Evolutionary conservation across 768 basidiomycete genomes (phyloP).

Genomic region (Tulasnella sp.): DNA sequence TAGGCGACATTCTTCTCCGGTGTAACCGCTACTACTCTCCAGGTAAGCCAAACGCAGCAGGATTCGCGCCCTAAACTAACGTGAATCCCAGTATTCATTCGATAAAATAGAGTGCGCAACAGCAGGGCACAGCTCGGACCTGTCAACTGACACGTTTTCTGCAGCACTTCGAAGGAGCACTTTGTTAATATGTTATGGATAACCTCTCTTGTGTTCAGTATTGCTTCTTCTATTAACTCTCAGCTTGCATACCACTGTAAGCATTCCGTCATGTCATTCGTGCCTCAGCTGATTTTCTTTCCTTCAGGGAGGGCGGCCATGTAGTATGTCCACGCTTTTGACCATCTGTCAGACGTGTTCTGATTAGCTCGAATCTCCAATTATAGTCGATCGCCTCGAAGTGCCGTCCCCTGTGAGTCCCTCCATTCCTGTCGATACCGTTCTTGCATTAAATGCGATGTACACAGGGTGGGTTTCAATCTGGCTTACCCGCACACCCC

Average conservation of each 20-base stretch:
- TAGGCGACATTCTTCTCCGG: background rate
- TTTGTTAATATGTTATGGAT: conserved; percentile 17
- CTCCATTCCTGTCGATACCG: background rate
- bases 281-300: background rate
- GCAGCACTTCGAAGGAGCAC: background rate
- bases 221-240: conserved; percentile 18
- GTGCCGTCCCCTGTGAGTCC: conserved; percentile 10
- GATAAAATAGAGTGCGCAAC: background rate
- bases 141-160: background rate
- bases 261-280: background rate
- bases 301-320: conserved; percentile 13
- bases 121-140: background rate
- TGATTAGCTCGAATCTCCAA: background rate
- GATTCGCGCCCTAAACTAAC: background rate
- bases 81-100: background rate
- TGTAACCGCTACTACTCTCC: background rate
- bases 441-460: background rate
- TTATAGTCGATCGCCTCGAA: conserved; percentile 13
- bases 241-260: conserved; percentile 16
- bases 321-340: conserved; percentile 5
- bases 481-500: conserved; percentile 16
- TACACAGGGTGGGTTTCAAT: conserved; percentile 15
- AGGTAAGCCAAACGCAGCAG: background rate
- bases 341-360: background rate
- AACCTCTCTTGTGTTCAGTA: conserved; percentile 13